These are phyloP conservation scores for Mortierella sp. DNA, from an alignment of 371 early-diverging fungal genomes.

Conservation along the genomic window DNA sequence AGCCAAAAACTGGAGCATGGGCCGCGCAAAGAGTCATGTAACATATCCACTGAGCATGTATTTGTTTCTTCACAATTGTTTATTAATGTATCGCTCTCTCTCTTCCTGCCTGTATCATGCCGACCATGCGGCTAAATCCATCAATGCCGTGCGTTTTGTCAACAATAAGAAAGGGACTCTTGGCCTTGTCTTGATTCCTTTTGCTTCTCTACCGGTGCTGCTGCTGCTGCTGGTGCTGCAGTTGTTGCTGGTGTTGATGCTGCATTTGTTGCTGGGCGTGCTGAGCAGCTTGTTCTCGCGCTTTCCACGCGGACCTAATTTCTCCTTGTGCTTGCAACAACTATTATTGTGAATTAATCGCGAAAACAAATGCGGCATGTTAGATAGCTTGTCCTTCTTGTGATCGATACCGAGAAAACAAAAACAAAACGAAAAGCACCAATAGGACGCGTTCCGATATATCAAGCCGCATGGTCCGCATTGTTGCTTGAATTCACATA, in stretches of 20 bases:
- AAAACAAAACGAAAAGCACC: neutral
- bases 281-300: constrained; percentile 27
- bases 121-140: neutral
- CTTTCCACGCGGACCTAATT: constrained; percentile 50
- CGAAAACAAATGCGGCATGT: neutral
- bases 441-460: neutral
- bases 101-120: too few relatives aligned
- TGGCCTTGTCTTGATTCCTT: neutral
- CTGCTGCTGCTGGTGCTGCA: neutral
- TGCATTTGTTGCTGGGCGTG: constrained; percentile 7
- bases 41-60: neutral
- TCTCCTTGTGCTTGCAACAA: constrained; percentile 26
- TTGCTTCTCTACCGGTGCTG: constrained; percentile 9
- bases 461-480: neutral
- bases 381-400: neutral
- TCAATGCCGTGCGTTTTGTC: neutral
- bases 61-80: neutral
- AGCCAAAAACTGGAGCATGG: neutral
- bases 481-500: neutral
- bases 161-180: neutral
- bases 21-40: neutral
- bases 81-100: neutral
- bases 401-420: neutral
- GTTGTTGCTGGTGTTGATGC: constrained; percentile 8
- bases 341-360: constrained; percentile 4